Evolutionary conservation across 2,329 filamentous ascomycete genomes (phyloP), one percentile per base, ranked within the genome.

Genomic region (Anthostomella pinea): DNA sequence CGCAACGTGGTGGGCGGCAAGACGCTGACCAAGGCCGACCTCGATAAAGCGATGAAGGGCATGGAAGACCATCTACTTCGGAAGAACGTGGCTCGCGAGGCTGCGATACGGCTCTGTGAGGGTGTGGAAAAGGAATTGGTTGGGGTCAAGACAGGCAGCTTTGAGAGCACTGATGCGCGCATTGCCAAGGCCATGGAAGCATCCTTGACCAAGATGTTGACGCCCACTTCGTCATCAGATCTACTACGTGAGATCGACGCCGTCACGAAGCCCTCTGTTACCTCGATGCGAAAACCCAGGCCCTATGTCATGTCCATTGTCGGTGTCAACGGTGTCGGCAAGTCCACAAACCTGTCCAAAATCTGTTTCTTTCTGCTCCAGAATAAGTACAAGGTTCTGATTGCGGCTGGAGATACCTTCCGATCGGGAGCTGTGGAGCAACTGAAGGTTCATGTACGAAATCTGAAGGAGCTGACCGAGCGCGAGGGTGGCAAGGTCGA

Each of bases 221-320:
- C 93, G 0, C 94, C 94, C 0, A 96, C 91, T 2, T 90, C 86
- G 6, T 97, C 91, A 3, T 77, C 97, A 46, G 93, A 98, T 64
- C 80, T 98, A 31, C 81, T 98, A 30, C 88, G 90, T 53, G 89
- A 95, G 60, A 97, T 98, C 52, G 83, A 91, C 57, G 77, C 83
- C 28, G 79, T 94, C 44, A 83, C 81, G 6, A 72, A 78, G 8
- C 83, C 87, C 1, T 68, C 83, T 0, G 71, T 69, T 15, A 77
- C 81, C 3, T 81, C 81, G 19, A 72, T 81, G 43, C 69, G 77
- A 49, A 73, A 75, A 41, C 65, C 76, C 14, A 83, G 93, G 4
- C 93, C 93, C 27, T 98, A 97, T 60, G 91, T 97, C 55, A 94
- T 98, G 60, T 96, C 89, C 39, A 95, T 98, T 44, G 93, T 98